These are phyloP conservation scores for Phanerochaete sordida DNA, from an alignment of 768 basidiomycete species.

Conservation along the genomic window DNA sequence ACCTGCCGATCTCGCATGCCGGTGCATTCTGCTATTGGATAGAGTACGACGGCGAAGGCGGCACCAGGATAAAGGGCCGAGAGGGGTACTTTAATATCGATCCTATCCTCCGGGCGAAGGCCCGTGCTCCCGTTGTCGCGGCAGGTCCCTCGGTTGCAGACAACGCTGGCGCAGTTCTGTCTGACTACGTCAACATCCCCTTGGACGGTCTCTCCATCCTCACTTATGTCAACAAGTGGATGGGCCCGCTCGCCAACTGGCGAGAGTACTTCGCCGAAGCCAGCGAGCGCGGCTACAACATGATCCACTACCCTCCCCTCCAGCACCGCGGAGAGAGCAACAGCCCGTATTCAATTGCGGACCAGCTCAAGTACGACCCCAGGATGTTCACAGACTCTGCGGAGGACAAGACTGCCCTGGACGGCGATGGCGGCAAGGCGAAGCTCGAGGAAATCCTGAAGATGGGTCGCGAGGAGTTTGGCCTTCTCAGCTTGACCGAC, in stretches of 20 bases:
- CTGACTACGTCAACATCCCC: slow-evolving; percentile 63
- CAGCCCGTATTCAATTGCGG: slow-evolving; percentile 91
- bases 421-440: slow-evolving; percentile 49
- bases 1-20: slow-evolving; percentile 94
- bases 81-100: slow-evolving; percentile 97
- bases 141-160: slow-evolving; percentile 43
- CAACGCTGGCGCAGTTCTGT: slow-evolving; percentile 48
- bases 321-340: slow-evolving; percentile 88
- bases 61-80: slow-evolving; percentile 71
- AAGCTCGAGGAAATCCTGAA: slow-evolving; percentile 63
- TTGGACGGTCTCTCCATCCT: slow-evolving; percentile 87
- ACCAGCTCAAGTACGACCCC: slow-evolving; percentile 83
- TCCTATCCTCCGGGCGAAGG: slow-evolving; percentile 75
- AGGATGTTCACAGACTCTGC: slow-evolving; percentile 49
- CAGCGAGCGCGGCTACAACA: slow-evolving; percentile 89
- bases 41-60: slow-evolving; percentile 73
- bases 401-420: slow-evolving; percentile 20
- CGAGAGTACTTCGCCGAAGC: slow-evolving; percentile 77
- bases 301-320: slow-evolving; percentile 95
- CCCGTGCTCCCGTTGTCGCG: slow-evolving; percentile 72
- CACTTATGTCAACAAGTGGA: slow-evolving; percentile 96
- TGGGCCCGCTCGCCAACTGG: slow-evolving; percentile 85
- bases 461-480: slow-evolving; percentile 79
- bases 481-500: slow-evolving; percentile 87
- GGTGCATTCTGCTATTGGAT: slow-evolving; percentile 96